These are phyloP conservation scores for Puccinia triticina DNA, from an alignment of 1,284 basidiomycete species.

Conservation along the genomic window DNA sequence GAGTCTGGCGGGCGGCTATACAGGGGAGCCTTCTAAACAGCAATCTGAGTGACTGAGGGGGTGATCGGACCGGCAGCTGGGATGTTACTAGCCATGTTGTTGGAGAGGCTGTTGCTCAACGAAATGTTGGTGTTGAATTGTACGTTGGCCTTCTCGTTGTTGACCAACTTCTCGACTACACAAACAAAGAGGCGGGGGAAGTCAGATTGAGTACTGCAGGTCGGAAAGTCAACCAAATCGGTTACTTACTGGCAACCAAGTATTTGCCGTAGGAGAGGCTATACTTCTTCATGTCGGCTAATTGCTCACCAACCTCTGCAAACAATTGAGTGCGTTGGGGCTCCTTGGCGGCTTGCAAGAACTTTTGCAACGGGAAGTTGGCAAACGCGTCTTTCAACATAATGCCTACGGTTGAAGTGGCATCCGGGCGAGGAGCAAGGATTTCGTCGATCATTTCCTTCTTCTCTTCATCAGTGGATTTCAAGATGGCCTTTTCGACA, in stretches of 20 bases:
- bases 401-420: slow-evolving; percentile 68
- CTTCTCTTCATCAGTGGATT: slow-evolving; percentile 69
- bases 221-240: not conserved
- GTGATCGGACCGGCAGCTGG: slow-evolving; percentile 23
- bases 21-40: slow-evolving; percentile 5
- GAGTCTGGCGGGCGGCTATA: not conserved
- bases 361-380: slow-evolving; percentile 62
- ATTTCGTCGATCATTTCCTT: slow-evolving; percentile 78
- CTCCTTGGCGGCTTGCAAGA: slow-evolving; percentile 56
- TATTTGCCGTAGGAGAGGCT: slow-evolving; percentile 50
- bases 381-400: slow-evolving; percentile 93
- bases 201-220: not conserved
- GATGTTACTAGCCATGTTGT: slow-evolving; percentile 3
- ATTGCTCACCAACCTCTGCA: slow-evolving; percentile 69
- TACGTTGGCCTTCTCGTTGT: slow-evolving; percentile 44
- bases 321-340: slow-evolving; percentile 70
- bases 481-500: slow-evolving; percentile 84
- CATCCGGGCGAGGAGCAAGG: slow-evolving; percentile 69
- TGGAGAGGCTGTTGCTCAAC: slow-evolving; percentile 40
- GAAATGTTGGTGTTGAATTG: slow-evolving; percentile 39
- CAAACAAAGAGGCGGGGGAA: not conserved
- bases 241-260: slow-evolving; percentile 48
- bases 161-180: slow-evolving; percentile 47
- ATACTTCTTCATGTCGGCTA: slow-evolving; percentile 72
- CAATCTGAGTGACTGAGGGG: slow-evolving; percentile 23